Base-by-base conservation (phyloP, 371 early-diverging fungal genomes). In the Mortierella sp. region DNA sequence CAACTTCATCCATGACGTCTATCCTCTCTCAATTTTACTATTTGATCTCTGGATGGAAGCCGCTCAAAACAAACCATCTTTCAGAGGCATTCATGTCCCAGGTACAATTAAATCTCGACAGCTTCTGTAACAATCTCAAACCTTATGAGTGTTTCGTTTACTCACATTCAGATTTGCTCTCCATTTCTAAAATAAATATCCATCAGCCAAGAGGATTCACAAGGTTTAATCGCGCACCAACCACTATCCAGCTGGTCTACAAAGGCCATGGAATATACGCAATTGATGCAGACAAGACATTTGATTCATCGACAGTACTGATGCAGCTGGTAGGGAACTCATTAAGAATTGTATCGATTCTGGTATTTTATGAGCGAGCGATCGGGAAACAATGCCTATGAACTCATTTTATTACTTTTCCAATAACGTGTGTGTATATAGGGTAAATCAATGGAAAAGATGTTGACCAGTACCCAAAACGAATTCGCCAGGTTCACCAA, bases 1-100 rank as follows among this genome's bases (percentile, higher is more conserved):
- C 97, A 3, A 98, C 98, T 3, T 97, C 97, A 8, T 96, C 97
- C 2, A 91, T 95, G 68, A 93, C 96, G 12, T 77, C 88, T 4
- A 72, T 88, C 0, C 83, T 98, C 5, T 90, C 96, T 0, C 94
- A 96, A 29, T 75, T 96, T 53, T 94, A 95, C 66, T 93, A 93
- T 75, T 68, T 88, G 22, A 83, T 97, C 29, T 90, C 96, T 2
- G 87, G 86, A 12, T 88, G 90, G 68, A 91, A 88, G 70, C 87
- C 85, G 19, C 83, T 93, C 8, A 87, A 96, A 71, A 87, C 84
- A 0, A 82, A 82, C 2, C 72, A 82, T 9, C 80, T 96, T 53
- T 94, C 96, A 17, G 71, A 74, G 22, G 88, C 79, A 1, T 94
- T 94, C 81, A 61, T 74, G 8, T 58, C 85, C 22, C 83, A 89